Evolutionary conservation across 2,329 filamentous ascomycete genomes (phyloP).

Genomic region (Talaromyces sp.): DNA sequence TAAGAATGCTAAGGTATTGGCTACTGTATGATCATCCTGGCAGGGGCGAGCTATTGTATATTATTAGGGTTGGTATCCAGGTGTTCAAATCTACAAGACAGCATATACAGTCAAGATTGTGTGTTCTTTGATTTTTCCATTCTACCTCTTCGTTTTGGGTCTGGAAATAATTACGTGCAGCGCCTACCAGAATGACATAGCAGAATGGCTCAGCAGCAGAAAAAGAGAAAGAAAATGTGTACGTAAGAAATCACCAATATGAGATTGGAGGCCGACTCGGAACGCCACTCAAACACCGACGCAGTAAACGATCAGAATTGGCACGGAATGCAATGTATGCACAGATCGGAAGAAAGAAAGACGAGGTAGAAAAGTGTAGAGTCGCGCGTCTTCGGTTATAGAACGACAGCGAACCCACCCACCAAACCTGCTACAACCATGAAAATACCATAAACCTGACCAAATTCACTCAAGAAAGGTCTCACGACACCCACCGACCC

Average conservation of each 20-base stretch:
- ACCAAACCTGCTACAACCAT: slow-evolving; percentile 54
- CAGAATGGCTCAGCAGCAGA: background rate
- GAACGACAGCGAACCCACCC: slow-evolving; percentile 54
- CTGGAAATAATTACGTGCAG: background rate
- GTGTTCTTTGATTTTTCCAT: background rate
- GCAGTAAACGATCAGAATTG: slow-evolving; percentile 22
- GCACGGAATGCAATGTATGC: slow-evolving; percentile 15
- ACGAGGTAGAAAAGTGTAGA: background rate
- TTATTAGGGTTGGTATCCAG: slow-evolving; percentile 2
- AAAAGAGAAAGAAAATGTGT: background rate
- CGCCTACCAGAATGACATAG: slow-evolving; percentile 6
- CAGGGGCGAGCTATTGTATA: background rate
- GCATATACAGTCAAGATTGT: background rate
- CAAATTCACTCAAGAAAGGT: slow-evolving; percentile 48
- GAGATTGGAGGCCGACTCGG: background rate
- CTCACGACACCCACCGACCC: slow-evolving; percentile 19
- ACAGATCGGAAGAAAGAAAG: background rate
- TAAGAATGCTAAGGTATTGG: slow-evolving; percentile 88
- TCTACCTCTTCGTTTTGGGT: background rate
- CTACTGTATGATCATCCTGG: slow-evolving; percentile 62
- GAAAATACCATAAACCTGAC: slow-evolving; percentile 55
- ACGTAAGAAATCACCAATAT: background rate
- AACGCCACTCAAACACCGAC: slow-evolving; percentile 7
- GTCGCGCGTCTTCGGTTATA: slow-evolving; percentile 24
- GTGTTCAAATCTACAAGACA: background rate